phyloP scores from a whole-genome alignment of 1,139 yeast genomes.

The Saccharomyces hybrid region DNA sequence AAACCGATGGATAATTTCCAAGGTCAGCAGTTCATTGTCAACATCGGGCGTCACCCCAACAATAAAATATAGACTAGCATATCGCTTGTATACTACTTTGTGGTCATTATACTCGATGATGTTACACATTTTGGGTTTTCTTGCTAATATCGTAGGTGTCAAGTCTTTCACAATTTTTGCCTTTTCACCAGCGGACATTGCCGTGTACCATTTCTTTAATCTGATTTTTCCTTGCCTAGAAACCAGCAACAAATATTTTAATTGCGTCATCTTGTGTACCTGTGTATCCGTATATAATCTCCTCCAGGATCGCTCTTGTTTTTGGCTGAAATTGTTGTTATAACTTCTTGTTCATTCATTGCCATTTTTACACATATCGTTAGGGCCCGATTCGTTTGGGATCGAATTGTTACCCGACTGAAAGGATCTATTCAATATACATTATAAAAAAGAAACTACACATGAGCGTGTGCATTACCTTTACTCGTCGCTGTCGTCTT shows the following conservation, averaged over 20 bases:
- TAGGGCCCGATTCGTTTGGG: not conserved
- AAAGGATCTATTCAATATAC: not conserved
- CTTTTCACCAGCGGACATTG: slow-evolving; percentile 77
- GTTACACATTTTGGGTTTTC: slow-evolving; percentile 94
- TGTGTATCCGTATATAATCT: not conserved
- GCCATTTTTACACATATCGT: not conserved
- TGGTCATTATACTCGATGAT: slow-evolving; percentile 85
- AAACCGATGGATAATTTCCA: slow-evolving; percentile 84
- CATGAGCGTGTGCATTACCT: not conserved
- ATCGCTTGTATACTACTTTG: slow-evolving; percentile 82
- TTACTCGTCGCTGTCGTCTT: slow-evolving; percentile 25
- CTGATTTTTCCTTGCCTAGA: slow-evolving; percentile 96
- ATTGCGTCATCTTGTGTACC: slow-evolving; percentile 44
- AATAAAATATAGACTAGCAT: slow-evolving; percentile 85
- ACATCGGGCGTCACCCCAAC: slow-evolving; percentile 62
- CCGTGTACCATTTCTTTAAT: slow-evolving; percentile 85
- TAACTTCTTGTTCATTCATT: not conserved
- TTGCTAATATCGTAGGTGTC: slow-evolving; percentile 72
- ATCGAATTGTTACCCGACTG: not conserved
- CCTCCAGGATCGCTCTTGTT: not conserved
- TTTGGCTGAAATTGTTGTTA: not conserved
- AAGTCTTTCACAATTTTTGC: slow-evolving; percentile 76
- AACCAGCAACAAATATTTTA: slow-evolving; percentile 68
- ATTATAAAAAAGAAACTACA: not conserved
- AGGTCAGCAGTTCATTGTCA: slow-evolving; percentile 74